Evolutionary conservation across 2,329 filamentous ascomycete genomes (phyloP), one percentile per base, ranked within the genome.

Genomic region (Calonectria pteridis): DNA sequence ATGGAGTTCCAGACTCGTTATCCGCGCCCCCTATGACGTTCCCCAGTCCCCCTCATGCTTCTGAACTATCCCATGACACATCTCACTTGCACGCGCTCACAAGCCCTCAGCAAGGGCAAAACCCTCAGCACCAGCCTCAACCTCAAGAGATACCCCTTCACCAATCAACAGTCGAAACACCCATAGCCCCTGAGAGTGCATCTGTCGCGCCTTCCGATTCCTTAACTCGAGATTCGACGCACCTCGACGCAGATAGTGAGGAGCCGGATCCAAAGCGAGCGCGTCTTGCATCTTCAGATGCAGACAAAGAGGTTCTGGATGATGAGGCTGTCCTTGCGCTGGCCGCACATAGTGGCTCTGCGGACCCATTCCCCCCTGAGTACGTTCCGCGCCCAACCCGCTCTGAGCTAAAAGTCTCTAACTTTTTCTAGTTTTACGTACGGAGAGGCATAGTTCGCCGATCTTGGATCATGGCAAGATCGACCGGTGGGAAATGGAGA

Each of bases 301-400:
- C 80, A n/a, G 75, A 80, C 14, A 82, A 84, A 20, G 79, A 82
- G 33, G 67, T 51, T 0, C 78, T 88, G 18, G 87, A 88, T 33
- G 88, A 89, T 71, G 87, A 88, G 70, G 87, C 87, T 6, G 86
- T 90, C 16, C 75, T 90, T 73, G 87, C 86, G 10, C 78, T 90
- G 51, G 86, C 87, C 23, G 86, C 84, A 4, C 86, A 88, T 71
- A 87, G 84, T 77, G 80, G 82, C 3, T 73, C 81, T 4, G 79
- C 84, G 5, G 85, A 87, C 33, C 80, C 82, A 10, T 89, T 87
- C 75, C 77, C 81, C 40, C 75, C 85, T 35, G 86, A 88, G 87
- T 89, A 81, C 83, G 87, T 62, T 77, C 20, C 6, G 26, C 20
- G 5, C 31, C 1, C 6, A 28, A 23, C 16, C 14, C 6, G 46